A percentile compares a stretch with the other conserved stretches of the same genome.
Conservation (phyloP, 1,139 yeast genomes). For the Pichia sp. region DNA sequence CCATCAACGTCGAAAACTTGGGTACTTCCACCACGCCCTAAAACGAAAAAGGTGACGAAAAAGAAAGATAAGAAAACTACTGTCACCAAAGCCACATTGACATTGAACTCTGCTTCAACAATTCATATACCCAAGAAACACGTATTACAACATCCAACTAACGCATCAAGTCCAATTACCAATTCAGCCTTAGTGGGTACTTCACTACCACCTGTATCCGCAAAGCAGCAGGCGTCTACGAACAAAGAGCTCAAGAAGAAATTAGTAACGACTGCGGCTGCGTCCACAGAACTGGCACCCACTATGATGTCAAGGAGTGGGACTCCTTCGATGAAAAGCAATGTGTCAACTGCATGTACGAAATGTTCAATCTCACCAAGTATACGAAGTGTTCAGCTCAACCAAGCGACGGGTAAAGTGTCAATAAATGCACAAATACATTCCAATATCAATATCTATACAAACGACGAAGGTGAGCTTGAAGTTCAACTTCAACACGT, state of each 20-base stretch:
- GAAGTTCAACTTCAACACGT: constrained; percentile 31
- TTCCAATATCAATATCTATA: constrained; percentile 26
- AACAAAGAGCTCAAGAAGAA: too few relatives aligned
- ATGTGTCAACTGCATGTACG: constrained; percentile 3
- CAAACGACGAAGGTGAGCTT: constrained; percentile 25
- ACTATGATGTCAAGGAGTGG: too few relatives aligned
- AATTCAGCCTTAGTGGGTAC: too few relatives aligned
- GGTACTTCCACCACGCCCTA: constrained; percentile 61
- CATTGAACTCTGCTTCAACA: too few relatives aligned
- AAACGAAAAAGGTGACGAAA: constrained; percentile 40
- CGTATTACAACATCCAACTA: too few relatives aligned
- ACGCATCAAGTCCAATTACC: too few relatives aligned
- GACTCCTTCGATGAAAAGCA: background rate
- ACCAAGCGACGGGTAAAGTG: constrained; percentile 14
- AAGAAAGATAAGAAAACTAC: constrained; percentile 23
- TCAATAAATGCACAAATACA: constrained; percentile 27
- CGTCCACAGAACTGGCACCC: too few relatives aligned
- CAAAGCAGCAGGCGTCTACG: too few relatives aligned
- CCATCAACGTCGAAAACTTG: constrained; percentile 45
- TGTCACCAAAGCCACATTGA: background rate
- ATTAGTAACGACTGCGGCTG: too few relatives aligned
- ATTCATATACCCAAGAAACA: too few relatives aligned
- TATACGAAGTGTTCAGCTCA: constrained; percentile 14
- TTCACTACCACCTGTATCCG: too few relatives aligned
- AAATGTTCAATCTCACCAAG: constrained; percentile 7